These are phyloP conservation scores for Zizania palustris DNA, from an alignment of 202 grass and related monocot species.

Conservation along the genomic window DNA sequence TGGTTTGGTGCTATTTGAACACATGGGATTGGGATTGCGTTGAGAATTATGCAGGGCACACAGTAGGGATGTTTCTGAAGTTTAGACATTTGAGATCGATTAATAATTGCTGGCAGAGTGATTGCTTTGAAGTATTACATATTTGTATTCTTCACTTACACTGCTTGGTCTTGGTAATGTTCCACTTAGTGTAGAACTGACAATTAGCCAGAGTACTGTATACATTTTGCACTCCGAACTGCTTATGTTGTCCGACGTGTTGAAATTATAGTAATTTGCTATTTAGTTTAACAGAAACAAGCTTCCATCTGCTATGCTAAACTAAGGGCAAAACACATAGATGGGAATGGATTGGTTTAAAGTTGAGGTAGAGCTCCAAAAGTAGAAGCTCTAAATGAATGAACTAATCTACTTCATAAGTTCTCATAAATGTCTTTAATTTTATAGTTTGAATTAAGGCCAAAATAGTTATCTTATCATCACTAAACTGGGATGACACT, in stretches of 20 bases:
- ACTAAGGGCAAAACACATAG: background rate
- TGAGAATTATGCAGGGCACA: background rate
- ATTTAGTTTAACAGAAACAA: conserved; percentile 19
- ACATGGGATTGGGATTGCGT: background rate
- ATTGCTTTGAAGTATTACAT: background rate
- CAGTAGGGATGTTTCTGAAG: background rate
- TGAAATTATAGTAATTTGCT: background rate
- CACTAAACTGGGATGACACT: background rate
- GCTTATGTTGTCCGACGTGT: background rate
- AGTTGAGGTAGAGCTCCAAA: background rate
- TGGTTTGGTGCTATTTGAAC: background rate
- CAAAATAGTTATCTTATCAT: conserved; percentile 27
- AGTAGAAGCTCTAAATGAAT: background rate
- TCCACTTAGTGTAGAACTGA: conserved; percentile 4
- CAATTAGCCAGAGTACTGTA: background rate
- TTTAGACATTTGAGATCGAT: background rate
- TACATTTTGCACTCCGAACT: background rate
- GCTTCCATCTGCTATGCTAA: background rate
- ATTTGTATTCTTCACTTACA: background rate
- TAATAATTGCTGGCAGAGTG: background rate
- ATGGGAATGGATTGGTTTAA: background rate
- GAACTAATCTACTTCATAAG: conserved; percentile 8
- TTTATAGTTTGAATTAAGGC: background rate
- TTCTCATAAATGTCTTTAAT: conserved; percentile 4
- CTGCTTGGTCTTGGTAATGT: background rate